Base-by-base conservation (phyloP, 495 filamentous ascomycete genomes). In the Chaetomium tenue region DNA sequence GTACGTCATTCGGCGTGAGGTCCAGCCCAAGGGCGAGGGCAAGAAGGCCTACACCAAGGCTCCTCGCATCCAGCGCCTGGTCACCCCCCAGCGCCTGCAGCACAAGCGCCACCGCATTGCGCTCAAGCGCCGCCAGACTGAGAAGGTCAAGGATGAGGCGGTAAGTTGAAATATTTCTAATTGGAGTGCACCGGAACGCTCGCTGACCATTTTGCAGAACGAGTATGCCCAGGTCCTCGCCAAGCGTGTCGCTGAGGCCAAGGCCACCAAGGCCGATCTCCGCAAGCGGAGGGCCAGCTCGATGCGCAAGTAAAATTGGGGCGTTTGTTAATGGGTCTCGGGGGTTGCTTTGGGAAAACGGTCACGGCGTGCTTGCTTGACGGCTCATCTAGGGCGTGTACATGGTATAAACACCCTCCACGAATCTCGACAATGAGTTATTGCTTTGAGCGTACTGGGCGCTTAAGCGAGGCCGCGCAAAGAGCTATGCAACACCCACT, bases 21-120 rank as follows among this genome's bases (percentile, higher is more conserved):
- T 98, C 77, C 84, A 89, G 79, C 90, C 91, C 71, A 96, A 97
- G 88, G 87, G 84, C 71, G 93, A 97, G 86, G 92, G 91, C 85
- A 92, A 92, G 87, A 89, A 89, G 83, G 79, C 92, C 67, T 97
- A 98, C 87, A 98, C 93, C 89, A 98, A 98, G 88, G 94, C 94
- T 75, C 93, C 94, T 75, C 91, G 90, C 83, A 98, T 98, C 83
- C 94, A 98, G 86, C 91, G 94, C 77, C 90, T 98, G 73, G 91
- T 98, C 73, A 98, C 94, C 79, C 95, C 94, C 82, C 94, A 98
- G 83, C 95, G 94, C 78, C 92, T 98, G 72, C 94, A 98, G 85
- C 94, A 93, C 89, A 98, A 98, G 90, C 92, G 94, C 75, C 93
- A 98, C 83, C 85, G 91, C 72, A 84, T 93, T 72, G 93, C 94